phyloP scores from a whole-genome alignment of 75 land plant genomes.

The Sequoiadendron giganteum region DNA sequence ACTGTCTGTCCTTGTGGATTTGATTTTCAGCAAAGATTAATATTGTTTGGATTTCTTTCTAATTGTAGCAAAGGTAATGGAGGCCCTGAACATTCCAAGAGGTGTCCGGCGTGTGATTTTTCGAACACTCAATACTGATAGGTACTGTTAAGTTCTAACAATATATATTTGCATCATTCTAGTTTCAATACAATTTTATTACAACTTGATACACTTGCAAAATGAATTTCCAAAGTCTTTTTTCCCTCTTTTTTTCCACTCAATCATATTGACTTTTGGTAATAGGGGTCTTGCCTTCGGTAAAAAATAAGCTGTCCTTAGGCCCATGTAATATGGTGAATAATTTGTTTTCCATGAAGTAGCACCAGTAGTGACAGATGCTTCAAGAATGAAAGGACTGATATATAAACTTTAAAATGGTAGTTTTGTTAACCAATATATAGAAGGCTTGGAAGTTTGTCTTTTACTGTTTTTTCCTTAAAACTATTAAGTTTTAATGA shows the following conservation, averaged over 20 bases:
- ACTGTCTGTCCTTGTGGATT: not conserved
- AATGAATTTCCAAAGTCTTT: not conserved
- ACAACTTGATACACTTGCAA: not conserved
- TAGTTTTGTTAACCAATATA: not conserved
- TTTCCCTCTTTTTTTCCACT: not conserved
- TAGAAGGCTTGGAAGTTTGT: not conserved
- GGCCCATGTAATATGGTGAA: not conserved
- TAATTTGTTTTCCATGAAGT: not conserved
- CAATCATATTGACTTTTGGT: not conserved
- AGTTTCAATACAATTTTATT: not conserved
- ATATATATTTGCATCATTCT: not conserved
- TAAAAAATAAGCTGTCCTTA: not conserved
- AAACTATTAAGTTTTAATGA: not conserved
- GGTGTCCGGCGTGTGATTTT: slow-evolving; percentile 93
- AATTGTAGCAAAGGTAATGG: slow-evolving; percentile 79
- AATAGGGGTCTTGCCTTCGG: not conserved
- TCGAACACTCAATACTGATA: slow-evolving; percentile 90
- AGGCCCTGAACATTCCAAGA: slow-evolving; percentile 66
- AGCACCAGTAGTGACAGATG: not conserved
- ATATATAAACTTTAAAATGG: not conserved
- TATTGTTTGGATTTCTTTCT: not conserved
- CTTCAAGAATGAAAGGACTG: not conserved
- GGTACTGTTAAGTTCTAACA: slow-evolving; percentile 32
- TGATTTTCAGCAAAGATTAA: not conserved
- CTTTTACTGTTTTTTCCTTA: not conserved